phyloP scores from a whole-genome alignment of 345 rosid species.

The Rhizophora mangle region DNA sequence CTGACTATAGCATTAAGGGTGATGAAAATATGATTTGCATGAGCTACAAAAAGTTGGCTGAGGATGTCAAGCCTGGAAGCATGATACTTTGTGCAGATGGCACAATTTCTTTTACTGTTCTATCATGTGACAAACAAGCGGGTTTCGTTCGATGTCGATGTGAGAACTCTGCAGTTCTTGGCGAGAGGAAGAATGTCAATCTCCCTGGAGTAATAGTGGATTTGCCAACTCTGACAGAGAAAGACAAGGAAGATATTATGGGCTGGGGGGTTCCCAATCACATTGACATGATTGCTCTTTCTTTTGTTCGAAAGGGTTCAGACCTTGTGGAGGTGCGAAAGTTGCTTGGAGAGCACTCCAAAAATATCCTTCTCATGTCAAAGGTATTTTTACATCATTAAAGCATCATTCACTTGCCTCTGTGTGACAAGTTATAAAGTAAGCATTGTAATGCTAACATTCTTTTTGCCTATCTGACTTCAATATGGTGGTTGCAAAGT shows the following conservation, averaged over 20 bases:
- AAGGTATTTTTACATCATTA: slow-evolving; percentile 49
- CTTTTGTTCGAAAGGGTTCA: slow-evolving; percentile 92
- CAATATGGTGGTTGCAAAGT: neutral
- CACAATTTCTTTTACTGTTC: slow-evolving; percentile 77
- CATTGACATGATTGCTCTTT: slow-evolving; percentile 95
- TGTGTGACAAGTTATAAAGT: neutral
- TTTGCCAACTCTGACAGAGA: slow-evolving; percentile 92
- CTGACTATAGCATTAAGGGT: slow-evolving; percentile 76
- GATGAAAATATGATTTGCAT: slow-evolving; percentile 69
- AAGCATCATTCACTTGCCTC: neutral
- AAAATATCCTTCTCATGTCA: slow-evolving; percentile 90
- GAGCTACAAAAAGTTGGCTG: slow-evolving; percentile 88
- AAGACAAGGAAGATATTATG: slow-evolving; percentile 94
- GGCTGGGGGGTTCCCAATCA: slow-evolving; percentile 88
- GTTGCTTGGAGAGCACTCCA: slow-evolving; percentile 71
- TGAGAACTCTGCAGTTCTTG: slow-evolving; percentile 88
- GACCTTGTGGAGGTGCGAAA: slow-evolving; percentile 86
- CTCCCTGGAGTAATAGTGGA: slow-evolving; percentile 98
- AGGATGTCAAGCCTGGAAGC: slow-evolving; percentile 84
- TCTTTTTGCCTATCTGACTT: neutral
- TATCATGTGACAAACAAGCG: slow-evolving; percentile 60
- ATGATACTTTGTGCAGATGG: slow-evolving; percentile 96
- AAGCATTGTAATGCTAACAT: neutral
- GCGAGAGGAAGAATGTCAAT: slow-evolving; percentile 96
- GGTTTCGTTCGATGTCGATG: slow-evolving; percentile 82